Evolutionary conservation across 2,329 filamentous ascomycete species (phyloP).

Genomic region (Fusarium sp.): DNA sequence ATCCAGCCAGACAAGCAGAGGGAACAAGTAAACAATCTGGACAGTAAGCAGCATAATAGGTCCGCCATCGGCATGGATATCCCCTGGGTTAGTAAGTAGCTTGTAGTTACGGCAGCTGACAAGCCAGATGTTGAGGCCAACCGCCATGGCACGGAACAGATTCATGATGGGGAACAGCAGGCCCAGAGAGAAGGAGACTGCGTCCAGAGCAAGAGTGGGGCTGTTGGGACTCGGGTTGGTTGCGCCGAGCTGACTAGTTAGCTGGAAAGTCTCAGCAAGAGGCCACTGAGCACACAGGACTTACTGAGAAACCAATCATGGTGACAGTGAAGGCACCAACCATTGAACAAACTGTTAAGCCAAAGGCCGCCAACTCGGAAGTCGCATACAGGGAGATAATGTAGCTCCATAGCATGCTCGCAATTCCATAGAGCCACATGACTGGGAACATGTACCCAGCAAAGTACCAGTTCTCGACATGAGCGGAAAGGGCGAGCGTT

Average conservation of each 20-base stretch:
- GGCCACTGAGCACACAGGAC: not conserved
- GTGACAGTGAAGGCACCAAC: not conserved
- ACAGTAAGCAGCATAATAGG: slow-evolving; percentile 53
- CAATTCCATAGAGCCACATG: slow-evolving; percentile 1
- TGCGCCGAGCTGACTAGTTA: not conserved
- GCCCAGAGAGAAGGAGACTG: not conserved
- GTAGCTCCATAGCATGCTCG: slow-evolving; percentile 3
- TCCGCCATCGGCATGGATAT: slow-evolving; percentile 77
- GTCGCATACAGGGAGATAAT: not conserved
- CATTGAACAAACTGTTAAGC: not conserved
- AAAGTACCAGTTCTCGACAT: slow-evolving; percentile 2
- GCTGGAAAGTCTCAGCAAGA: not conserved
- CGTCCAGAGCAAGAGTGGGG: not conserved
- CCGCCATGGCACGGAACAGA: slow-evolving; percentile 75
- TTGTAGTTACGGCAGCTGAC: slow-evolving; percentile 74
- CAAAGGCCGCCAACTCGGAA: slow-evolving; percentile 7
- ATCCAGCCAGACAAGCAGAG: not conserved
- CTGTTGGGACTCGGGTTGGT: not conserved
- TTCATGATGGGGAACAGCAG: slow-evolving; percentile 51
- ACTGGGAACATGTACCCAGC: slow-evolving; percentile 7
- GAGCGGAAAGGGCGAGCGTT: not conserved
- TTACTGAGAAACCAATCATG: not conserved
- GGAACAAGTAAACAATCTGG: not conserved
- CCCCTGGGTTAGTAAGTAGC: slow-evolving; percentile 68
- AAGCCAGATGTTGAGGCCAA: slow-evolving; percentile 82